Evolutionary conservation across 495 filamentous ascomycete genomes (phyloP).

Genomic region (Tricharina praecox): DNA sequence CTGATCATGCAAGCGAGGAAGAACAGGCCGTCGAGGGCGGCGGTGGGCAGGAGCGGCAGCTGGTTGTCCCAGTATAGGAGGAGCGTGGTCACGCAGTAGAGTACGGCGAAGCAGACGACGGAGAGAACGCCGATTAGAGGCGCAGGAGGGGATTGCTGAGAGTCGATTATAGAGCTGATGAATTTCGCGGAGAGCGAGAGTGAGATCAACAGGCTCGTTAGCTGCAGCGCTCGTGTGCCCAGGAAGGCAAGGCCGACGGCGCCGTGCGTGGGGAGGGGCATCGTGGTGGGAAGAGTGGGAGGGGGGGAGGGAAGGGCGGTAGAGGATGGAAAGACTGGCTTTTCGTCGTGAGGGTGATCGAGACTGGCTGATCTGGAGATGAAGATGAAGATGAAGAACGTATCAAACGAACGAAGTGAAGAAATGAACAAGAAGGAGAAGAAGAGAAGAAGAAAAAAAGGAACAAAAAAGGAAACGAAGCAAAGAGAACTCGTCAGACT

Average conservation of each 20-base stretch:
- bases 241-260: constrained; percentile 66
- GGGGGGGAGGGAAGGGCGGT: too few species aligned
- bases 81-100: constrained; percentile 59
- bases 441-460: not conserved
- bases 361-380: not conserved
- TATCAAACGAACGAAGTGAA: constrained; percentile 3
- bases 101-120: constrained; percentile 42
- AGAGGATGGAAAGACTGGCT: not conserved
- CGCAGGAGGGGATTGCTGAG: constrained; percentile 44
- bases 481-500: not conserved
- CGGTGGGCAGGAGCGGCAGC: constrained; percentile 52
- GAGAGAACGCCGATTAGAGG: constrained; percentile 48
- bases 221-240: constrained; percentile 51
- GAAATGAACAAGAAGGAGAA: not conserved
- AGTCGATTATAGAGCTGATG: constrained; percentile 55
- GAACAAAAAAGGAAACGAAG: not conserved
- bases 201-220: constrained; percentile 53
- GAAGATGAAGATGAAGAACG: not conserved
- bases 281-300: constrained; percentile 6
- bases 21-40: constrained; percentile 45
- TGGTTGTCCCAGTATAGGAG: constrained; percentile 62
- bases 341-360: not conserved
- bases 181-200: constrained; percentile 74
- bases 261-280: constrained; percentile 38
- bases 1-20: constrained; percentile 58